phyloP scores from a whole-genome alignment of 2,329 filamentous ascomycete species.

The Penicillium sp. region DNA sequence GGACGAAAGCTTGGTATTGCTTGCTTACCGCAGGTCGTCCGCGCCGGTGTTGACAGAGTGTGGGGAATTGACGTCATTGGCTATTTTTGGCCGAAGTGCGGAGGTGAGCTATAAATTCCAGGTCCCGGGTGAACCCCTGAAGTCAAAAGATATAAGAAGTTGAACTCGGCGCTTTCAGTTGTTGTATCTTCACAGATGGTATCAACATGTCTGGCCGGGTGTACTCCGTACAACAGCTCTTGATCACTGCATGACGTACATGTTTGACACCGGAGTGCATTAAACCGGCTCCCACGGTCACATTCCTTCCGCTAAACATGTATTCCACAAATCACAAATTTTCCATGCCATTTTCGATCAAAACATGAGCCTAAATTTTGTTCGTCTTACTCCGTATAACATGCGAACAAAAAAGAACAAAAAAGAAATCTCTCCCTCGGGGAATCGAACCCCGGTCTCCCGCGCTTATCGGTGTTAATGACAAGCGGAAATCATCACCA shows the following conservation, averaged over 20 bases:
- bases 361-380: too few relatives aligned
- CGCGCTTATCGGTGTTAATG: slow-evolving; percentile 36
- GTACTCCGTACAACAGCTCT: too few relatives aligned
- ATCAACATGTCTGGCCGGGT: too few relatives aligned
- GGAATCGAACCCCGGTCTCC: slow-evolving; percentile 44
- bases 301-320: too few relatives aligned
- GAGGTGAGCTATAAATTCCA: not conserved
- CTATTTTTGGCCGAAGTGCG: slow-evolving; percentile 7
- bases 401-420: slow-evolving; percentile 2
- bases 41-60: not conserved
- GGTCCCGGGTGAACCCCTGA: not conserved
- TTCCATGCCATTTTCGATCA: too few relatives aligned
- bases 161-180: too few relatives aligned
- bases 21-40: not conserved
- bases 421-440: slow-evolving; percentile 38
- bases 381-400: too few relatives aligned
- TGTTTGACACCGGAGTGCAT: too few relatives aligned
- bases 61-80: slow-evolving; percentile 14
- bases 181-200: too few relatives aligned
- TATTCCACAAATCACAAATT: not conserved
- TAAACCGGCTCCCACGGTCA: too few relatives aligned
- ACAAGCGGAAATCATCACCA: slow-evolving; percentile 46
- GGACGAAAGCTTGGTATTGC: slow-evolving; percentile 7
- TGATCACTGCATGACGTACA: too few relatives aligned
- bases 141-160: not conserved